Evolutionary conservation across 148 eudicot species (phyloP).

Genomic region (Arctostaphylos glauca): DNA sequence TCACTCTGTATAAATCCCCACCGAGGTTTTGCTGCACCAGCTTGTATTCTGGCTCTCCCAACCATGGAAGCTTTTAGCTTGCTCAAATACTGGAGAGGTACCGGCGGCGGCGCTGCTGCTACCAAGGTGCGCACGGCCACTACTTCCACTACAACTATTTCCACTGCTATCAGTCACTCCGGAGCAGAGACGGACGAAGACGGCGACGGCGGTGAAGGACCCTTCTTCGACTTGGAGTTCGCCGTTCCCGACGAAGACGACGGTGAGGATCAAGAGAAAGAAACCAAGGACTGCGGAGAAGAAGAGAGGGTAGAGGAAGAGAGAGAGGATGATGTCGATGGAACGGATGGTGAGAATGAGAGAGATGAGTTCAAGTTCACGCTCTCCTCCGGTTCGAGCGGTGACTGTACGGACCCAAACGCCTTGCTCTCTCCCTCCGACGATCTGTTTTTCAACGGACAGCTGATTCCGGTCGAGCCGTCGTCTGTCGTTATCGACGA

Average conservation of each 20-base stretch:
- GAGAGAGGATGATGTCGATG: conserved; percentile 8
- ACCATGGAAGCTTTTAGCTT: conserved; percentile 88
- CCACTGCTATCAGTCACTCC: conserved; percentile 28
- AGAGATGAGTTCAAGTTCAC: conserved; percentile 28
- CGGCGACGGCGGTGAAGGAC: no score
- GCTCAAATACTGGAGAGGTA: conserved; percentile 70
- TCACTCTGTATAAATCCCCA: background rate
- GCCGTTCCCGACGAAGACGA: no score
- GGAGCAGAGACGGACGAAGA: no score
- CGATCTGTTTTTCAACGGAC: conserved; percentile 53
- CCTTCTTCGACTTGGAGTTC: no score
- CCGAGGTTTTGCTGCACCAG: background rate
- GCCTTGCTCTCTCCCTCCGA: conserved; percentile 62
- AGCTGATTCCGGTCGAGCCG: conserved; percentile 27
- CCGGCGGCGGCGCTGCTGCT: conserved; percentile 13
- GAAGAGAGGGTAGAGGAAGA: no score
- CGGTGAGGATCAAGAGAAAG: no score
- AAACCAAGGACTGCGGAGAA: no score
- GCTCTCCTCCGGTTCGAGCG: no score
- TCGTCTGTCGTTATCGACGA: background rate
- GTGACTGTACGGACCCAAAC: no score
- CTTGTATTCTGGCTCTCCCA: conserved; percentile 78
- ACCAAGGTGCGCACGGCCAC: background rate
- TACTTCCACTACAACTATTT: conserved; percentile 18
- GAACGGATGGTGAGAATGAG: conserved; percentile 8